These are phyloP conservation scores for Austropuccinia psidii DNA, from an alignment of 1,284 basidiomycete genomes.

Conservation along the genomic window DNA sequence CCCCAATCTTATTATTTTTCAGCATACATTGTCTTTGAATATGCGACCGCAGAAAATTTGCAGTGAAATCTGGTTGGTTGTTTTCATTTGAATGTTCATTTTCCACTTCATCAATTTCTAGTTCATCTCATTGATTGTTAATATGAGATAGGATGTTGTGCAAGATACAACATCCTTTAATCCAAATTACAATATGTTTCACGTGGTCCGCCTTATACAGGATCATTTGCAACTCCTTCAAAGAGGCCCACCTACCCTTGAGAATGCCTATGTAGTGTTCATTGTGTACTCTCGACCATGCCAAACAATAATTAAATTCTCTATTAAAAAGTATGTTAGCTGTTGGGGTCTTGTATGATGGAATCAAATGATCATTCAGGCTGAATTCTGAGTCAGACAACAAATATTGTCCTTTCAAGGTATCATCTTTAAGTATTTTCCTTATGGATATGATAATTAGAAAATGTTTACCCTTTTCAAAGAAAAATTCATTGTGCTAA, in stretches of 20 bases:
- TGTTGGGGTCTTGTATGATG: conserved; percentile 7
- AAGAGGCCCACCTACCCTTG: conserved; percentile 8
- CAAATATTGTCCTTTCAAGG: conserved; percentile 6
- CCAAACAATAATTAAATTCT: conserved; percentile 18
- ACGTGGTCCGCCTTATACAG: not conserved
- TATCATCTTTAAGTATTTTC: too few species aligned
- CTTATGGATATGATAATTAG: too few species aligned
- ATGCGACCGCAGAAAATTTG: too few species aligned
- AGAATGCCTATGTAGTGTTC: conserved; percentile 13
- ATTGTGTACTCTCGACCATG: not conserved
- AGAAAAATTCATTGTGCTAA: not conserved
- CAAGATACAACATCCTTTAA: not conserved
- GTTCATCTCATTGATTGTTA: not conserved
- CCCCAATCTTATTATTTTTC: too few species aligned
- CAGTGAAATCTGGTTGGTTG: too few species aligned
- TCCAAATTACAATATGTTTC: not conserved
- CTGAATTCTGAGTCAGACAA: not conserved
- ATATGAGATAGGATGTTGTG: not conserved
- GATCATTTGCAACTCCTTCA: not conserved
- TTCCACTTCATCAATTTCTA: too few species aligned
- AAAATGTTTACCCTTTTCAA: not conserved
- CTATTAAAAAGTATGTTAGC: not conserved
- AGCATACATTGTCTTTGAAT: too few species aligned
- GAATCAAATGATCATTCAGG: not conserved
- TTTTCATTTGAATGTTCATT: too few species aligned